These are phyloP conservation scores for Cystobasidiaceae sp. DNA, from an alignment of 1,284 basidiomycete genomes.

Conservation along the genomic window DNA sequence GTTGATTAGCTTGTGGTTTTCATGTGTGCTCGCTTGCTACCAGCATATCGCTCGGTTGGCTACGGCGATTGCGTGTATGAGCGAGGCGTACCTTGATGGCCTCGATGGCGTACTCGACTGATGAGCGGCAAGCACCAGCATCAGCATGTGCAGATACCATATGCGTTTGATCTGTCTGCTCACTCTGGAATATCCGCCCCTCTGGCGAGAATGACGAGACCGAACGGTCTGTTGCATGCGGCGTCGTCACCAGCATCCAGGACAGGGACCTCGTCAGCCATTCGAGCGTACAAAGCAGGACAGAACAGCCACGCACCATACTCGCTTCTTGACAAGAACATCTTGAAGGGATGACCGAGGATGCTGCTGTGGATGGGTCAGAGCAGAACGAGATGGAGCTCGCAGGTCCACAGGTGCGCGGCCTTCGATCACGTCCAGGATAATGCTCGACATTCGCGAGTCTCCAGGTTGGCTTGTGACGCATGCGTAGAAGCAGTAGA, in stretches of 20 bases:
- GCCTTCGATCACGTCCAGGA: not conserved
- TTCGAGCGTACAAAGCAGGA: not conserved
- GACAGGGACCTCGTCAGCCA: too few species aligned
- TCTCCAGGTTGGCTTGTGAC: not conserved
- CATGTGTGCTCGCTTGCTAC: not conserved
- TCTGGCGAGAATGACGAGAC: constrained; percentile 31
- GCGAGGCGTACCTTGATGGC: constrained; percentile 74
- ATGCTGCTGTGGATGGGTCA: not conserved
- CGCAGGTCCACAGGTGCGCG: not conserved
- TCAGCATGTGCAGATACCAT: not conserved
- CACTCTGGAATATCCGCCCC: constrained; percentile 32
- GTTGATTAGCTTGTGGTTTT: not conserved
- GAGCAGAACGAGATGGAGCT: not conserved
- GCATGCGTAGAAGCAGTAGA: not conserved
- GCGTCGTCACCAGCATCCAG: too few species aligned
- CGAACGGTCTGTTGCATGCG: constrained; percentile 29
- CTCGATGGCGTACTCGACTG: constrained; percentile 98
- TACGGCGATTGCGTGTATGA: constrained; percentile 16
- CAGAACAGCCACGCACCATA: constrained; percentile 3
- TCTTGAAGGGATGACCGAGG: not conserved
- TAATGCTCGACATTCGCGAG: not conserved
- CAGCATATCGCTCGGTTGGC: not conserved
- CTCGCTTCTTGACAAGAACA: constrained; percentile 28
- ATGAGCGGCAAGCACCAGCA: not conserved
- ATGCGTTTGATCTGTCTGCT: not conserved